These are phyloP conservation scores for Aspergillus ostianus DNA, from an alignment of 495 filamentous ascomycete genomes.

Conservation along the genomic window DNA sequence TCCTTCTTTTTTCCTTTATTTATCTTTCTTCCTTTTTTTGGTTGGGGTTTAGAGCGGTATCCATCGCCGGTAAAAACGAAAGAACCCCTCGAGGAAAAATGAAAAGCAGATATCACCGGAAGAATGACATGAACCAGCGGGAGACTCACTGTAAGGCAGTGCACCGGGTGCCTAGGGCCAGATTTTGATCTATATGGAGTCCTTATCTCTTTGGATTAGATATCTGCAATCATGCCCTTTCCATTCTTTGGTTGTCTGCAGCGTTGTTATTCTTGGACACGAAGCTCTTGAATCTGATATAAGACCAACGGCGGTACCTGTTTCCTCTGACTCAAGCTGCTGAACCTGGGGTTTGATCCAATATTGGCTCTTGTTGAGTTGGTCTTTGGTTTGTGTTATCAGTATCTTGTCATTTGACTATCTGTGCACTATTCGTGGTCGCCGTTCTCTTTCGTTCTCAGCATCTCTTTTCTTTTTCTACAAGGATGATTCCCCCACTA, in stretches of 20 bases:
- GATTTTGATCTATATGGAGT: background rate
- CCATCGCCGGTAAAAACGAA: conserved; percentile 25
- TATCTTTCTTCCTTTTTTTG: background rate
- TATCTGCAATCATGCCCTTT: background rate
- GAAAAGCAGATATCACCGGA: background rate
- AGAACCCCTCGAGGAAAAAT: background rate
- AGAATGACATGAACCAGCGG: background rate
- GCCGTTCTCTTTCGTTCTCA: background rate
- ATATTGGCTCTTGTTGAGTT: background rate
- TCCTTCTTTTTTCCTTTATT: background rate
- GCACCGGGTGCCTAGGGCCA: background rate
- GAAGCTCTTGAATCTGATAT: background rate
- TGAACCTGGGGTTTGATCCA: background rate
- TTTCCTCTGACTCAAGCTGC: background rate
- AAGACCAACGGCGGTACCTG: background rate
- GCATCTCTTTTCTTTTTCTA: conserved; percentile 10
- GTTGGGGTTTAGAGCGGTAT: conserved; percentile 16
- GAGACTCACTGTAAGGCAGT: background rate
- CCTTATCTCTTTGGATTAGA: background rate
- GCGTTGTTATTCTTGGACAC: background rate
- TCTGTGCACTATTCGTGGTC: background rate
- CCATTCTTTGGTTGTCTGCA: background rate
- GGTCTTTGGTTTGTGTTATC: background rate
- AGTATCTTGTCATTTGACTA: background rate
- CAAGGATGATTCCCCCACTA: conserved; percentile 25